Base-by-base conservation (phyloP, 2,329 filamentous ascomycete genomes). In the Claviceps spartinae region DNA sequence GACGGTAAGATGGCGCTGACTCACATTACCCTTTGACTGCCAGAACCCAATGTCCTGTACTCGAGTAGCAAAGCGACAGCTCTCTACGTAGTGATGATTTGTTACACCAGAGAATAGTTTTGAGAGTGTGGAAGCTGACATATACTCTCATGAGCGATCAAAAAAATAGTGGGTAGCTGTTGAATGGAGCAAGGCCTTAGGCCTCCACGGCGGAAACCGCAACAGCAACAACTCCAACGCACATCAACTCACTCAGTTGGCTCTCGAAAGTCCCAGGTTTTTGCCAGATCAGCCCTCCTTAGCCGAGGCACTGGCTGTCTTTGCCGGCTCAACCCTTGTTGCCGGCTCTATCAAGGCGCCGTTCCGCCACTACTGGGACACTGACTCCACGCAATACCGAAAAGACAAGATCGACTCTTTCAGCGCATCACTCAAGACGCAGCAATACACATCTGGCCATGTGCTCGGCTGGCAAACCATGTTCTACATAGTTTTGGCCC, bases 291-390 rank as follows among this genome's bases (percentile, higher is more conserved):
- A 83, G 0, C 87, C 87, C 0, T 86, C 82, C 2, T 72, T 86
- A n/a, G 82, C 80, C 0, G 87, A 93, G 65, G 82, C 83, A 0
- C 63, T 93, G 0, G 84, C 86, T 0, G 84, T 88, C 0, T 74
- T 89, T 59, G 76, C 78, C 0, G 79, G 80, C 4, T 82, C 78
- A 38, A 87, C 84, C 0, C 64, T 89, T 0, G 72, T 89, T 8
- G 71, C 82, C 44, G 74, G 78, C 8, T 68, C 80, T 2, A 66
- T 77, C 8, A 72, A 78, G 52, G 69, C 82, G 0, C 81, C 83
- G 0, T 87, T 84, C 59, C 69, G 73, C 0, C 76, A 79, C 40
- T 73, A 66, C 50, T 85, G 78, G 73, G 66, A 68, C 49, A 53
- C 0, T 61, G 63, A 0, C 48, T 53, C 3, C 59, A 62, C 13